These are phyloP conservation scores for Malus hybrid DNA, from an alignment of 331 rosid species.

Conservation along the genomic window DNA sequence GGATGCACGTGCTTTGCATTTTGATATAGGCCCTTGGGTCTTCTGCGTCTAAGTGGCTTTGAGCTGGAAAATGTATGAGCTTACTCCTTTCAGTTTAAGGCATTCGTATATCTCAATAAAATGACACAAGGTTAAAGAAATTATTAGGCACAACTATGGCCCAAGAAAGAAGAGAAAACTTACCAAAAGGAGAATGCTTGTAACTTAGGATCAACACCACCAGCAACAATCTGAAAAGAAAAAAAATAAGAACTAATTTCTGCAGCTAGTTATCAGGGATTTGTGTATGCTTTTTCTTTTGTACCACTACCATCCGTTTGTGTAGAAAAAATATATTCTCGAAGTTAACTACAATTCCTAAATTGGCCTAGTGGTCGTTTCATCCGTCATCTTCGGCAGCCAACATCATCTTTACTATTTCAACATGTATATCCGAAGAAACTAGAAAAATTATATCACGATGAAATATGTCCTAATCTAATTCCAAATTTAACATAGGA, in stretches of 20 bases:
- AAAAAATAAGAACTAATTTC: neutral
- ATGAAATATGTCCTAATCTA: neutral
- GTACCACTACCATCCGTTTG: neutral
- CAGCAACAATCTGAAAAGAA: slow-evolving; percentile 43
- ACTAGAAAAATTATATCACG: neutral
- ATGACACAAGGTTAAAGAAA: slow-evolving; percentile 1
- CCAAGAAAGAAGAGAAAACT: slow-evolving; percentile 9
- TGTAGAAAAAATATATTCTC: neutral
- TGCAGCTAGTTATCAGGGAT: neutral
- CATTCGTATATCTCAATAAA: slow-evolving; percentile 8
- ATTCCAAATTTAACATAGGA: neutral
- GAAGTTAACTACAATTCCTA: neutral
- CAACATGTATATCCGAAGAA: neutral
- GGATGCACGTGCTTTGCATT: slow-evolving; percentile 33
- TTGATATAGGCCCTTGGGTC: slow-evolving; percentile 22
- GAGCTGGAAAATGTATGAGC: slow-evolving; percentile 39
- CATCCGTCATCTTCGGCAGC: slow-evolving; percentile 2
- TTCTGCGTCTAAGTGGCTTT: slow-evolving; percentile 40
- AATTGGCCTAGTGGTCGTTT: neutral
- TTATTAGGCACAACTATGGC: neutral
- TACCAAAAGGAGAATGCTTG: slow-evolving; percentile 45
- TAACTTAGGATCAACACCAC: slow-evolving; percentile 49
- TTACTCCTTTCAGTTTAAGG: slow-evolving; percentile 19
- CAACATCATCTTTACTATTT: neutral
- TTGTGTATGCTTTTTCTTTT: neutral